phyloP scores from a whole-genome alignment of 768 basidiomycete species.

The Suillus variegatus region DNA sequence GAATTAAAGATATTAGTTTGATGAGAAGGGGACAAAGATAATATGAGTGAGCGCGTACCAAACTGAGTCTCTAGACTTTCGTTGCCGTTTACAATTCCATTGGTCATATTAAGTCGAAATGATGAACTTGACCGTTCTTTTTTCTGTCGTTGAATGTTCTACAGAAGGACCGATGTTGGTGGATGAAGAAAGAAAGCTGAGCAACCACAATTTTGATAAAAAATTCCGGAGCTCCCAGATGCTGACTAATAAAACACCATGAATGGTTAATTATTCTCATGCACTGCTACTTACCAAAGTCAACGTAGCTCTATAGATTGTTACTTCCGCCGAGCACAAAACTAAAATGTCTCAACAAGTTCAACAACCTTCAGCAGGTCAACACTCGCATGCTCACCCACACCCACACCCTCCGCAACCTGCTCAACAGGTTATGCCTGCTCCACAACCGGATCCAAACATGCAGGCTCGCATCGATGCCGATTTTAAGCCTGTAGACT shows the following conservation, averaged over 20 bases:
- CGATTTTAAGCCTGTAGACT: slow-evolving; percentile 59
- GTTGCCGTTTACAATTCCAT: slow-evolving; percentile 84
- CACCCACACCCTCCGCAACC: slow-evolving; percentile 24
- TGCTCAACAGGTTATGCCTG: slow-evolving; percentile 43
- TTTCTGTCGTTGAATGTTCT: slow-evolving; percentile 32
- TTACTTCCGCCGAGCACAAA: background rate
- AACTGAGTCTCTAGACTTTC: slow-evolving; percentile 75
- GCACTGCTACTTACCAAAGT: background rate
- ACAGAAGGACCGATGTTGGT: slow-evolving; percentile 28
- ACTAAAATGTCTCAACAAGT: slow-evolving; percentile 65
- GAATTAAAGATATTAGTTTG: slow-evolving; percentile 12
- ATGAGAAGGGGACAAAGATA: background rate
- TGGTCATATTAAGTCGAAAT: slow-evolving; percentile 72
- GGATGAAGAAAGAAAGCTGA: slow-evolving; percentile 28
- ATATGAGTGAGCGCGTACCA: slow-evolving; percentile 44
- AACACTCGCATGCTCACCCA: slow-evolving; percentile 43
- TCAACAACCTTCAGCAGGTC: slow-evolving; percentile 56
- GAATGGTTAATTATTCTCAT: slow-evolving; percentile 17
- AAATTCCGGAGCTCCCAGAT: slow-evolving; percentile 24
- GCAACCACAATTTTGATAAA: slow-evolving; percentile 19
- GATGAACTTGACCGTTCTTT: slow-evolving; percentile 32
- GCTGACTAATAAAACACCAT: slow-evolving; percentile 23
- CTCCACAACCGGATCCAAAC: slow-evolving; percentile 63
- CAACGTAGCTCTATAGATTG: background rate
- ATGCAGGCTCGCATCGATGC: slow-evolving; percentile 79